A percentile compares a stretch with the other conserved stretches of the same genome.
phyloP scores from a whole-genome alignment of 2,329 filamentous ascomycete species.

The Aspergillus transmontanensis region DNA sequence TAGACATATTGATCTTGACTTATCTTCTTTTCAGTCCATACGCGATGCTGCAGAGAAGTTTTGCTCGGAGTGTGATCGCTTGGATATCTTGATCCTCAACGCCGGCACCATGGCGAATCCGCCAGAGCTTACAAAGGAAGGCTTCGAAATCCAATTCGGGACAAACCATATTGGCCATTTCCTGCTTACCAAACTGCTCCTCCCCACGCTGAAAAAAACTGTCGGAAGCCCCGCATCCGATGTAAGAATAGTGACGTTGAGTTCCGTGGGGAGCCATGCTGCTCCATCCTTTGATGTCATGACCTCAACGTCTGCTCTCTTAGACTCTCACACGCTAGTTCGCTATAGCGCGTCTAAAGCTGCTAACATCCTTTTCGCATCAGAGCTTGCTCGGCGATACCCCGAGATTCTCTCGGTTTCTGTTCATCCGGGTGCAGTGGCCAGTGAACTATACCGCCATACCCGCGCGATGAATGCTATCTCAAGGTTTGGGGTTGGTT shows the following conservation, averaged over 20 bases:
- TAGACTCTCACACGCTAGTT: conserved; percentile 42
- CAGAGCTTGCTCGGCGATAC: conserved; percentile 49
- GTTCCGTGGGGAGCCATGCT: conserved; percentile 39
- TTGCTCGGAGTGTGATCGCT: conserved; percentile 40
- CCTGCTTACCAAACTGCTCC: conserved; percentile 46
- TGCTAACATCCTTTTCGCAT: conserved; percentile 52
- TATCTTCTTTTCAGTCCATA: conserved; percentile 54
- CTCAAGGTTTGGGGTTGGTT: conserved; percentile 24
- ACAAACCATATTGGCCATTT: conserved; percentile 53
- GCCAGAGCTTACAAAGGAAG: conserved; percentile 40
- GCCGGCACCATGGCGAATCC: conserved; percentile 51
- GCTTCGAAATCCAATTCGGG: conserved; percentile 50
- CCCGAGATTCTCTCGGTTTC: conserved; percentile 48
- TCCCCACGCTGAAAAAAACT: conserved; percentile 44
- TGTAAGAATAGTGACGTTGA: conserved; percentile 42
- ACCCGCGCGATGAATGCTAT: conserved; percentile 28
- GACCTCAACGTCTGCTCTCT: conserved; percentile 39
- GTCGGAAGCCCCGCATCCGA: conserved; percentile 27
- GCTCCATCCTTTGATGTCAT: conserved; percentile 40
- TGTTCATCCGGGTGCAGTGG: conserved; percentile 53
- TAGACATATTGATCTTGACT: conserved; percentile 51
- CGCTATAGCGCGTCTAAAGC: conserved; percentile 57
- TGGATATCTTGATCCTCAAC: conserved; percentile 51
- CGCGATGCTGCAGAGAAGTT: conserved; percentile 48
- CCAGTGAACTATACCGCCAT: conserved; percentile 43